phyloP scores from a whole-genome alignment of 177 flowering plant species.

The Telopea speciosissima region DNA sequence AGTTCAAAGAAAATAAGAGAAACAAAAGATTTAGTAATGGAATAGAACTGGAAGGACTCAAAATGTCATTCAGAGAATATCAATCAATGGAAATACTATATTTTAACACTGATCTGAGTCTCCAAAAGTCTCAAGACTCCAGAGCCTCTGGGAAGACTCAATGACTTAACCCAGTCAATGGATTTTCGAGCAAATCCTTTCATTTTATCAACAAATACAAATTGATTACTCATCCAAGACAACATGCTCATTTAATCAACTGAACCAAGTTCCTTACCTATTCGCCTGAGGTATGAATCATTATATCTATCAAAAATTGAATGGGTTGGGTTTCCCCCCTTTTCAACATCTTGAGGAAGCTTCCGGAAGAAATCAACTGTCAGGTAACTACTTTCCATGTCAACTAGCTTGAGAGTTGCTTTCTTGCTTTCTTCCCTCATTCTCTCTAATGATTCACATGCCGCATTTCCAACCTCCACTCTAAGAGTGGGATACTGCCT shows the following conservation, averaged over 20 bases:
- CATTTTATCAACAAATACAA: no score
- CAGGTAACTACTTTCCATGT: slow-evolving; percentile 83
- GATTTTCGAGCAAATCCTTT: background rate
- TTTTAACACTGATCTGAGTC: background rate
- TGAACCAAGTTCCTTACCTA: slow-evolving; percentile 24
- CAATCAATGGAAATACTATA: background rate
- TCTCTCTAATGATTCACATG: slow-evolving; percentile 69
- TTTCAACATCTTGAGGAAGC: slow-evolving; percentile 91
- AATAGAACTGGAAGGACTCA: background rate
- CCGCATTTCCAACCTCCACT: slow-evolving; percentile 78
- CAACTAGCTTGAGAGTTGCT: slow-evolving; percentile 79
- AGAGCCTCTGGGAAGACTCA: background rate
- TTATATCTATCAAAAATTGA: slow-evolving; percentile 70
- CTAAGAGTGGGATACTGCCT: slow-evolving; percentile 85
- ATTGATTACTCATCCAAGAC: no score
- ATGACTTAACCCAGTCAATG: background rate
- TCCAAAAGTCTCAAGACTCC: background rate
- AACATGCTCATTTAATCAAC: no score
- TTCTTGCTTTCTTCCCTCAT: slow-evolving; percentile 83
- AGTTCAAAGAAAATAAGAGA: slow-evolving; percentile 5
- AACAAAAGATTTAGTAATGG: slow-evolving; percentile 3
- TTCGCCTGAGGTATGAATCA: slow-evolving; percentile 58
- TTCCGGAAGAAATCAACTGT: slow-evolving; percentile 96
- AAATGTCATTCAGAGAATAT: background rate
- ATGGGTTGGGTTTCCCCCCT: slow-evolving; percentile 72